Evolutionary conservation across 495 filamentous ascomycete species (phyloP), one percentile per base, ranked within the genome.

Genomic region (Talaromyces thailandensis): DNA sequence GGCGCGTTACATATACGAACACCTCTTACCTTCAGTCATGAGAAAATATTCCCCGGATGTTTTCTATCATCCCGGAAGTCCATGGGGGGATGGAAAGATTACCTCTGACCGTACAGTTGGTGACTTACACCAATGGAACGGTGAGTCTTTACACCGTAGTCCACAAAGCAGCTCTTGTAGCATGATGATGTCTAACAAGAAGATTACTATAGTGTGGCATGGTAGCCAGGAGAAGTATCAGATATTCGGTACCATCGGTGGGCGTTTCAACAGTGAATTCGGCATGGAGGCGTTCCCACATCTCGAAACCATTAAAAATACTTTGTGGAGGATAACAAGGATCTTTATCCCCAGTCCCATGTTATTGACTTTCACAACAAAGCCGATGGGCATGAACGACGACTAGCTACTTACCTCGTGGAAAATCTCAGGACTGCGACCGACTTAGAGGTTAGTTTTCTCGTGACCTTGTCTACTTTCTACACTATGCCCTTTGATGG

Each of bases 311-410:
- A 92, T 97, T 66, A 86, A 95, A 45, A 95, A 45, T 80, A 86
- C 37, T 96, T 84, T 74, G 82, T 96, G 45, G 86, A 86, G 21
- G 76, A 88, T 12, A 81, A 81, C 35, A 81, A 82, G 5, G 91
- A 98, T 66, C 82, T 86, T n/a, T 92, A 90, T 71, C 83, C 94
- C 0, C 91, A 96, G 66, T 93, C 89, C 6, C 86, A 88, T n/a
- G 93, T 91, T 0, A 76, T 97, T 3, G 93, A 96, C 69, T 96
- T 96, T 76, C 93, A 97, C 76, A 97, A 96, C 75, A 97, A 97
- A 75, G 94, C 92, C 8, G 88, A 88, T 59, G 94, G 93, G 0
- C 90, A 95, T 72, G 92, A 96, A 71, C 82, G 92, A 24, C 79
- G 92, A 53, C 85, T 98, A 61, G 93, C 92, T 8, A 83, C 91